Conservation (phyloP, 768 basidiomycete species). For the Rhodosporidiobolus odoratus region DNA sequence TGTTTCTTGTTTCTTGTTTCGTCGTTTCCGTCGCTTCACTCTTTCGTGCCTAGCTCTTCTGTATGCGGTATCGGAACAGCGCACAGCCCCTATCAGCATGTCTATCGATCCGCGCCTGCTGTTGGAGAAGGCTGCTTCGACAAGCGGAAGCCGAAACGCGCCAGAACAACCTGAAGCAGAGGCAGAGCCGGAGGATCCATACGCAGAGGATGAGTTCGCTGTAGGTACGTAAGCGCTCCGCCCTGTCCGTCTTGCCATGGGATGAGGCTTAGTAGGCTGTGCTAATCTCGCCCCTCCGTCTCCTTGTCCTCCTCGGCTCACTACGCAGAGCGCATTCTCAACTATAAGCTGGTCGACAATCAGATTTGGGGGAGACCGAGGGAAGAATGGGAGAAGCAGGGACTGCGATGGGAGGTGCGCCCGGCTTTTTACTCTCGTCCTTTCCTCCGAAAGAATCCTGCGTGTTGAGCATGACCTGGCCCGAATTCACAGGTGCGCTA, state of each 20-base stretch:
- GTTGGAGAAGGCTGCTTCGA: too few relatives aligned
- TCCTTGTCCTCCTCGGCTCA: neutral
- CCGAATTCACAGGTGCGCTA: too few relatives aligned
- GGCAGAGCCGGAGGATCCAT: neutral
- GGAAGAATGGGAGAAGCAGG: neutral
- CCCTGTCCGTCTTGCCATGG: neutral
- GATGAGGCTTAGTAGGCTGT: neutral
- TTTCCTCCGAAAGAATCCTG: too few relatives aligned
- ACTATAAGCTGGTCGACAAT: neutral
- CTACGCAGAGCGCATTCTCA: constrained; percentile 4
- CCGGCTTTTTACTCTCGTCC: too few relatives aligned
- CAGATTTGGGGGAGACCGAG: neutral
- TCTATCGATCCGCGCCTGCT: neutral
- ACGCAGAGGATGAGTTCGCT: neutral
- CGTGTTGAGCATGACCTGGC: too few relatives aligned
- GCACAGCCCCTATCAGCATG: too few relatives aligned
- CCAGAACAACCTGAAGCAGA: neutral
- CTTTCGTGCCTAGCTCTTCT: too few relatives aligned
- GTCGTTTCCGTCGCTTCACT: too few relatives aligned
- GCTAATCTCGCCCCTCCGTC: neutral
- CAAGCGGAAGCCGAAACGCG: too few relatives aligned
- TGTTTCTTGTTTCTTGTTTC: too few relatives aligned
- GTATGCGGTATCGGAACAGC: too few relatives aligned
- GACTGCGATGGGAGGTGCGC: neutral
- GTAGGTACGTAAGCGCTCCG: constrained; percentile 11